Evolutionary conservation across 2,329 filamentous ascomycete species (phyloP).

Genomic region (Sporothrix brasiliensis): DNA sequence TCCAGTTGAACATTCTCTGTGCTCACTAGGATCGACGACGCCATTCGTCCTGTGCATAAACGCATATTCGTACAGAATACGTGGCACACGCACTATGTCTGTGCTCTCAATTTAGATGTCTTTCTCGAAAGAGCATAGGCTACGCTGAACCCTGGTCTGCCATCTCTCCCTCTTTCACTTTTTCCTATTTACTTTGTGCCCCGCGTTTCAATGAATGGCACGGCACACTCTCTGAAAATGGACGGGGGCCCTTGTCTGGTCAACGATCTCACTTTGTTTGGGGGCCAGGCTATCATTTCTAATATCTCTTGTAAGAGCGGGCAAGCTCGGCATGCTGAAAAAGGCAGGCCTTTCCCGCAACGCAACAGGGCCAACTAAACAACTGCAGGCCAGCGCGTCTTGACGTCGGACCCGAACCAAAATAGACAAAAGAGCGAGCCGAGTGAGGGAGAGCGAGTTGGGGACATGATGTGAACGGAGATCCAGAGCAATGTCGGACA

Average conservation of each 20-base stretch:
- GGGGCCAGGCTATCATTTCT: background rate
- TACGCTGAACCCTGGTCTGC: background rate
- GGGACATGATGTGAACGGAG: background rate
- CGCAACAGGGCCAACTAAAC: background rate
- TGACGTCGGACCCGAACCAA: constrained; percentile 4
- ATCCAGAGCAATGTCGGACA: background rate
- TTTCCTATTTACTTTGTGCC: background rate
- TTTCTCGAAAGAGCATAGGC: constrained; percentile 14
- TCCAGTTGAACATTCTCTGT: background rate
- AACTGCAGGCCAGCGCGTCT: constrained; percentile 18
- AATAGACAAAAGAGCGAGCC: background rate
- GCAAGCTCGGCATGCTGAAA: constrained; percentile 20
- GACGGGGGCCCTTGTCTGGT: background rate
- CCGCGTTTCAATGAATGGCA: constrained; percentile 20
- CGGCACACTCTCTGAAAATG: background rate
- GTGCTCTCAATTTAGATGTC: background rate
- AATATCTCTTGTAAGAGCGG: background rate
- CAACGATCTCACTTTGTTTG: background rate
- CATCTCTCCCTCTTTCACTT: background rate
- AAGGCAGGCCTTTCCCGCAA: background rate
- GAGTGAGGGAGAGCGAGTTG: background rate
- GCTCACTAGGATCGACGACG: background rate
- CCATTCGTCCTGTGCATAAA: constrained; percentile 14
- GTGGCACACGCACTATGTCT: background rate
- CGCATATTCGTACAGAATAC: background rate